Evolutionary conservation across 345 rosid genomes (phyloP), one percentile per base, ranked within the genome.

Genomic region (Eucalyptus marginata): DNA sequence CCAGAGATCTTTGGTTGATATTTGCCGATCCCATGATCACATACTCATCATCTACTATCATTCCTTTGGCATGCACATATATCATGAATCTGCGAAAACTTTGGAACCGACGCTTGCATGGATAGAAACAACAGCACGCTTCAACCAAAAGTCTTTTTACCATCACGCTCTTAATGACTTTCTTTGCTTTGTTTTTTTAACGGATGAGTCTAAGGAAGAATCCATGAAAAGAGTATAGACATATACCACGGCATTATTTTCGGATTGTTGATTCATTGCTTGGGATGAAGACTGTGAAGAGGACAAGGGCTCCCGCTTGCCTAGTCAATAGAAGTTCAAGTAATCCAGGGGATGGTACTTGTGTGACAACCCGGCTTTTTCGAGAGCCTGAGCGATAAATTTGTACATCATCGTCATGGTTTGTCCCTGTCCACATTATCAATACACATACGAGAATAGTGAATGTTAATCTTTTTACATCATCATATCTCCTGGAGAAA

Each of bases 1-100:
- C 98, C 86, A 96, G 76, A 36, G 97, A 96, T 92, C 98, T 93
- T 91, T 96, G 98, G 90, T 96, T 96, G 76, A 96, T 94, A 89
- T 96, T 96, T 47, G 97, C 97, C 3, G 96, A 96, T 90, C 96
- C 98, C 51, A 95, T 89, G 49, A 96, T 80, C 87, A 95, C 93
- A 88, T 96, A n/a, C n/a, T n/a, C n/a, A n/a, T n/a, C 96, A 58
- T 95, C 97, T 25, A 96, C 97, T 49, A 96, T 89, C 97, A 96
- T 95, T 56, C 95, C 97, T 90, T 96, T 96, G 44, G 98, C 94
- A 90, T 96, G 97, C 43, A 95, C 98, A 87, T 95, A 95, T 4
- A 96, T 93, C 96, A 95, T 96, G 89, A 96, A 96, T 86, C 96
- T 93, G 8, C 92, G 88, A 76, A 86, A 58, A 89, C 90, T 92